These are phyloP conservation scores for Musa itinerans DNA, from an alignment of 176 grass and related monocot genomes.

Conservation along the genomic window DNA sequence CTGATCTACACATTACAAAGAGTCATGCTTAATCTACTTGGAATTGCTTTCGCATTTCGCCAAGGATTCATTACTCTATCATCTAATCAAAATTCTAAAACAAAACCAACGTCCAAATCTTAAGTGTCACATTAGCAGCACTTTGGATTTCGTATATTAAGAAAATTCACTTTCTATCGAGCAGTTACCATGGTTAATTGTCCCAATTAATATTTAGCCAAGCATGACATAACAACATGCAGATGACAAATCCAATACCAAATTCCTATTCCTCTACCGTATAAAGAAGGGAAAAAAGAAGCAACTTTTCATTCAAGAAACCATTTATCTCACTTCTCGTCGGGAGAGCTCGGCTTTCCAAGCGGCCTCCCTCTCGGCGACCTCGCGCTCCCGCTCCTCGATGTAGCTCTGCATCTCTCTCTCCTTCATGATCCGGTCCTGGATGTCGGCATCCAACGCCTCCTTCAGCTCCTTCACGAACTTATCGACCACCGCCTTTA, in stretches of 20 bases:
- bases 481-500: constrained; percentile 93
- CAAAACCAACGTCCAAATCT: too few relatives aligned
- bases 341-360: constrained; percentile 99
- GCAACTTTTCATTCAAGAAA: too few relatives aligned
- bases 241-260: background rate
- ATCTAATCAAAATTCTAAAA: too few relatives aligned
- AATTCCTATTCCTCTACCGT: background rate
- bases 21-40: background rate
- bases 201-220: too few relatives aligned
- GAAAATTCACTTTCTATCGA: too few relatives aligned
- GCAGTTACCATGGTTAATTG: too few relatives aligned
- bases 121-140: too few relatives aligned
- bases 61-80: too few relatives aligned
- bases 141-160: too few relatives aligned
- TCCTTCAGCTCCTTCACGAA: constrained; percentile 92
- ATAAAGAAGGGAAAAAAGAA: background rate
- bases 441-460: constrained; percentile 88
- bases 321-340: constrained; percentile 48
- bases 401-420: constrained; percentile 99
- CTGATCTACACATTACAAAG: background rate
- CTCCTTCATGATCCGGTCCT: constrained; percentile 98
- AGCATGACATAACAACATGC: too few relatives aligned
- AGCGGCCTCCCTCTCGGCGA: constrained; percentile 90
- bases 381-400: constrained; percentile 94
- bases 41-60: too few relatives aligned